These are phyloP conservation scores for Fusarium fracticaudum DNA, from an alignment of 2,329 filamentous ascomycete genomes.

Conservation along the genomic window DNA sequence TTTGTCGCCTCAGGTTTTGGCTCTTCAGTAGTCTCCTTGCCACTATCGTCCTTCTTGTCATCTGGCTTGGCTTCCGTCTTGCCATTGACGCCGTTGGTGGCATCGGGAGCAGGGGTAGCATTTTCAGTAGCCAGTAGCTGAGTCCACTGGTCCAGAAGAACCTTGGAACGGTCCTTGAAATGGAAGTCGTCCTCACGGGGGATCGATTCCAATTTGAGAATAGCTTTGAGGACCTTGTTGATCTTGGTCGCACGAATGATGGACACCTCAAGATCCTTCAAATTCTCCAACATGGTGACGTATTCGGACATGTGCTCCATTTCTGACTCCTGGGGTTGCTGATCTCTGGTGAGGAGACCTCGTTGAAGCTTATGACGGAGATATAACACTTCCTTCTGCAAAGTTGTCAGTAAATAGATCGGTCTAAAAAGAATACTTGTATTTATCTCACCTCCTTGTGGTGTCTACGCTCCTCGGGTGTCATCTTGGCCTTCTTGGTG, in stretches of 20 bases:
- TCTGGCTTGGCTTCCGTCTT: slow-evolving; percentile 51
- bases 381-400: slow-evolving; percentile 83
- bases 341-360: slow-evolving; percentile 86
- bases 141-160: slow-evolving; percentile 89
- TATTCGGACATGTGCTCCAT: slow-evolving; percentile 83
- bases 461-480: slow-evolving; percentile 64
- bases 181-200: slow-evolving; percentile 88
- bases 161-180: slow-evolving; percentile 85
- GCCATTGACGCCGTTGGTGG: slow-evolving; percentile 62
- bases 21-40: slow-evolving; percentile 52
- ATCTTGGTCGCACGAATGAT: slow-evolving; percentile 96
- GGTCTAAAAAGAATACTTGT: neutral
- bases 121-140: slow-evolving; percentile 75
- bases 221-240: slow-evolving; percentile 96
- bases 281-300: slow-evolving; percentile 81
- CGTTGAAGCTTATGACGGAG: slow-evolving; percentile 95
- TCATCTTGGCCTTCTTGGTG: slow-evolving; percentile 66
- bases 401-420: slow-evolving; percentile 46
- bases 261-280: slow-evolving; percentile 81
- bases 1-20: slow-evolving; percentile 49
- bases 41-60: slow-evolving; percentile 54
- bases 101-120: slow-evolving; percentile 49
- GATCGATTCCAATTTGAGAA: slow-evolving; percentile 86
- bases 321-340: slow-evolving; percentile 85
- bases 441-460: slow-evolving; percentile 65